These are phyloP conservation scores for Zygoascus tannicola DNA, from an alignment of 805 yeast genomes.

Conservation along the genomic window DNA sequence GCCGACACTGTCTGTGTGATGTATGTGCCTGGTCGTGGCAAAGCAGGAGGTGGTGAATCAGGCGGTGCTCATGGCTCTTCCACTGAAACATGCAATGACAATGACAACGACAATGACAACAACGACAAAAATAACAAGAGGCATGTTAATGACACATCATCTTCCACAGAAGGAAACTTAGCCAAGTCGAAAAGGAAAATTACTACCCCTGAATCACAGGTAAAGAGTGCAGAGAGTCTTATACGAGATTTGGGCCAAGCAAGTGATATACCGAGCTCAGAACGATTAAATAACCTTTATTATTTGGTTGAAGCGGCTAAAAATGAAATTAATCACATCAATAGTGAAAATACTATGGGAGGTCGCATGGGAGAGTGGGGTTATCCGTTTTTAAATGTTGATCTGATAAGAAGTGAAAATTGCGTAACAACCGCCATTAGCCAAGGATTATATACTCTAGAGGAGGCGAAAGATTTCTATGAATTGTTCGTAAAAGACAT, in stretches of 20 bases:
- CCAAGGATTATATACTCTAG: conserved; percentile 8
- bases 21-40: not conserved
- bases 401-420: not conserved
- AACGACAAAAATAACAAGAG: not conserved
- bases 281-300: not conserved
- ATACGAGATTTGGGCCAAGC: not conserved
- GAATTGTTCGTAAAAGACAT: conserved; percentile 5
- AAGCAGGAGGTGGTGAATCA: not conserved
- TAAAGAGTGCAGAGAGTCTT: not conserved
- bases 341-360: not conserved
- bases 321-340: not conserved
- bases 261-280: not conserved
- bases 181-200: not conserved
- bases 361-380: not conserved
- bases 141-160: not conserved
- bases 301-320: not conserved
- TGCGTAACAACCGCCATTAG: conserved; percentile 9
- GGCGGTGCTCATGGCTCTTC: too few species aligned
- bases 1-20: conserved; percentile 11
- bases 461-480: conserved; percentile 6
- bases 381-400: not conserved
- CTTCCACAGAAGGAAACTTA: not conserved
- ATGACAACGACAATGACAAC: not conserved
- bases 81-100: too few species aligned
- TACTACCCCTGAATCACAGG: not conserved